Conservation (phyloP, 352 stramenopile species). For the Globisporangium nunn region DNA sequence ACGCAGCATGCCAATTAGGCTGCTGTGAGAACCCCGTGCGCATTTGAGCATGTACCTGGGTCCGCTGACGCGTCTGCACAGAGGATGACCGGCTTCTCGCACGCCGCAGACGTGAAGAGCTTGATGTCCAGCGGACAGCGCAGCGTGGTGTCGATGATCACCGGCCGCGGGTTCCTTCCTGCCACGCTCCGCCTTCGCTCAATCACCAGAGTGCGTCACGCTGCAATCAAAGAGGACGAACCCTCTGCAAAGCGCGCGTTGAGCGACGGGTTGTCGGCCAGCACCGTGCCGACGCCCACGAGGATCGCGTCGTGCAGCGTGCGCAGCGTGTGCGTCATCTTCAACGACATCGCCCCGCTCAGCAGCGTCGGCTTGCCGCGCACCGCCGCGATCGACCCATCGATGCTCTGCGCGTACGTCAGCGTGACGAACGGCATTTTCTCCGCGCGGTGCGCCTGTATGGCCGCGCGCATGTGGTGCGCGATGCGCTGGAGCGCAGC, state of each 20-base stretch:
- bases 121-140: slow-evolving; percentile 65
- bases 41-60: slow-evolving; percentile 4
- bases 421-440: slow-evolving; percentile 60
- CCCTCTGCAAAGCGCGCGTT: slow-evolving; percentile 64
- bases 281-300: slow-evolving; percentile 78
- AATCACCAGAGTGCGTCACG: not conserved
- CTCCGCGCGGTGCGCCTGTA: not conserved
- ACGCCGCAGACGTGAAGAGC: slow-evolving; percentile 60
- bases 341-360: slow-evolving; percentile 61
- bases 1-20: not conserved
- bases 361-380: slow-evolving; percentile 64
- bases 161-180: slow-evolving; percentile 60
- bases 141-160: slow-evolving; percentile 70
- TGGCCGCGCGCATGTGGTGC: slow-evolving; percentile 4
- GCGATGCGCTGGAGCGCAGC: slow-evolving; percentile 3
- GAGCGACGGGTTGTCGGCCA: slow-evolving; percentile 85
- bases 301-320: slow-evolving; percentile 85
- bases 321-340: slow-evolving; percentile 86
- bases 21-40: not conserved
- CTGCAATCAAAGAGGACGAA: slow-evolving; percentile 1
- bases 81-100: slow-evolving; percentile 67
- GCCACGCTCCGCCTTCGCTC: not conserved
- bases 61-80: slow-evolving; percentile 22
- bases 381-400: slow-evolving; percentile 69
- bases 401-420: slow-evolving; percentile 88